These are phyloP conservation scores for Stagonosporopsis rhizophila DNA, from an alignment of 2,329 filamentous ascomycete genomes.

Conservation along the genomic window DNA sequence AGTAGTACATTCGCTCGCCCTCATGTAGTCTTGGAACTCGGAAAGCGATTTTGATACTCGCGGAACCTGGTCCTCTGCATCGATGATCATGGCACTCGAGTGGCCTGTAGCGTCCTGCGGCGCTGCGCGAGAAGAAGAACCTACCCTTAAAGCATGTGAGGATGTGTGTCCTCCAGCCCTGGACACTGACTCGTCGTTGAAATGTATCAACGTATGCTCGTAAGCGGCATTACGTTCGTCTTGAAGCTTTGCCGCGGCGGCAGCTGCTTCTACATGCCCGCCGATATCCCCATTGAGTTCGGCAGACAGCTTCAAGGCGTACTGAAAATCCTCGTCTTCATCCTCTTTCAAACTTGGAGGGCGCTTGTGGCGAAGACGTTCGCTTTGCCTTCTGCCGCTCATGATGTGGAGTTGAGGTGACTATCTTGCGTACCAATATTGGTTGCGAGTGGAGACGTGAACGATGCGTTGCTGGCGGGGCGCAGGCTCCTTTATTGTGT, in stretches of 20 bases:
- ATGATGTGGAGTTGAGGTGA: neutral
- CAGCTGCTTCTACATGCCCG: neutral
- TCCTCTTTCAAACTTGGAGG: neutral
- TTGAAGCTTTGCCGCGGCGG: constrained; percentile 1
- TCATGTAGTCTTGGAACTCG: constrained; percentile 22
- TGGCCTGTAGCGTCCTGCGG: neutral
- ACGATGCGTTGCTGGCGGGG: neutral
- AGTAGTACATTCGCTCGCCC: constrained; percentile 16
- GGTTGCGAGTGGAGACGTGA: neutral
- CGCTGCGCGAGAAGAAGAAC: neutral
- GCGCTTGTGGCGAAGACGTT: neutral
- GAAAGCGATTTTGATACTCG: constrained; percentile 13
- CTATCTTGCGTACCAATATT: neutral
- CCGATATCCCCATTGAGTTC: constrained; percentile 11
- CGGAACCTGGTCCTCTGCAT: constrained; percentile 4
- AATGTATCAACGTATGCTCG: constrained; percentile 3
- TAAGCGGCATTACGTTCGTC: constrained; percentile 8
- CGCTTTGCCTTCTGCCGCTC: neutral
- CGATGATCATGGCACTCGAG: neutral
- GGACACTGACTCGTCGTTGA: neutral
- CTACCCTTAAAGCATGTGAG: neutral
- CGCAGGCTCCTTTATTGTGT: neutral
- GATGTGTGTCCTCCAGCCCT: neutral
- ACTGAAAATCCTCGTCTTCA: neutral
- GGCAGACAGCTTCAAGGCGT: constrained; percentile 13